Evolutionary conservation across 768 basidiomycete genomes (phyloP).

Genomic region (Suillus fuscotomentosus): DNA sequence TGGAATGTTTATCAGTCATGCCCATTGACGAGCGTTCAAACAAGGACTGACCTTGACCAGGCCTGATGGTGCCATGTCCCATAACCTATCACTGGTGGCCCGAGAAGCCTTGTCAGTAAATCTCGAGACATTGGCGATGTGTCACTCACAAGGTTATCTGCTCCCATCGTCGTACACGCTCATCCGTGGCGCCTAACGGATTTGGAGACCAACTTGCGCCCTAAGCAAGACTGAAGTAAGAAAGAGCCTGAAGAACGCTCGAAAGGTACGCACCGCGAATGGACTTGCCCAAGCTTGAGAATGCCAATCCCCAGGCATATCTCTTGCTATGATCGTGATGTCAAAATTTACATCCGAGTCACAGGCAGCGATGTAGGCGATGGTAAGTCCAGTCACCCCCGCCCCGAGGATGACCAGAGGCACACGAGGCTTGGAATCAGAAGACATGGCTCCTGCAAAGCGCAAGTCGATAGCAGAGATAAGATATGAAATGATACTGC

Average conservation of each 20-base stretch:
- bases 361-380: conserved; percentile 32
- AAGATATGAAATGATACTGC: background rate
- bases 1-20: conserved; percentile 13
- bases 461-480: background rate
- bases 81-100: conserved; percentile 39
- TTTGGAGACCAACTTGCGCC: conserved; percentile 50
- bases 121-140: background rate
- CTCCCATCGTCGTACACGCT: conserved; percentile 38
- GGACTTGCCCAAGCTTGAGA: conserved; percentile 50
- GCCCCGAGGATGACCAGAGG: conserved; percentile 36
- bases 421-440: conserved; percentile 5
- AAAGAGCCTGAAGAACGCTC: background rate
- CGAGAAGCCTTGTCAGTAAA: background rate
- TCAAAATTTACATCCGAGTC: conserved; percentile 17
- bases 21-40: background rate
- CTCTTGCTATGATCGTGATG: conserved; percentile 34
- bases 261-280: conserved; percentile 40
- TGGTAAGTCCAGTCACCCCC: conserved; percentile 39
- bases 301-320: conserved; percentile 36
- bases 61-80: conserved; percentile 46
- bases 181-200: conserved; percentile 34
- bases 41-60: conserved; percentile 34
- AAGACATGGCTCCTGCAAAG: conserved; percentile 13
- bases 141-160: conserved; percentile 38
- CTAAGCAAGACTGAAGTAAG: conserved; percentile 20